Evolutionary conservation across 208 protist species (phyloP), one percentile per base, ranked within the genome.

Genomic region (Acanthamoeba lugdunensis): DNA sequence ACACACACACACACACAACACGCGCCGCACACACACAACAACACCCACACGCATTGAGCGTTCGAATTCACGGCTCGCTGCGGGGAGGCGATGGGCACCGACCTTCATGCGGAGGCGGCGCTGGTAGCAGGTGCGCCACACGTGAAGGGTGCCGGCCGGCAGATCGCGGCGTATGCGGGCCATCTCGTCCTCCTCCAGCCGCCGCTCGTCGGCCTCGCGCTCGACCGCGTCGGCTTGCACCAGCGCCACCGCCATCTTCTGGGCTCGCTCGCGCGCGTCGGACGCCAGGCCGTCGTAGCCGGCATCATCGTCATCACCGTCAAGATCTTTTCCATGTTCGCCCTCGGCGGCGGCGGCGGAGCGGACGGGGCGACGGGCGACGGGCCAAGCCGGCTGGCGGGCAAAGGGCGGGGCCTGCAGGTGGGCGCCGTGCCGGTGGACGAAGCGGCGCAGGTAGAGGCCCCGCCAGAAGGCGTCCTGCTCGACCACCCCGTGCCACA

Each of bases 41-140:
- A 41, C 37, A 41, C 37, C 2, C 37, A 41, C 37, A 41, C 37
- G 37, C 37, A 41, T 41, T 41, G 37, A 41, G 37, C 2, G 37
- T 41, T 41, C 37, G 37, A 41, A 41, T 41, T 2, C 37, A 41
- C n/a, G n/a, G 37, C 37, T 41, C 37, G 37, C 37, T 41, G 37
- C 2, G n/a, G n/a, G 37, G 37, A 0, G 37, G 37, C 37, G 37
- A 41, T 41, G 37, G 37, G 50, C n/a, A 16, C 14, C 13, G 13
- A 77, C 69, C 69, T 77, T 77, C 69, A 77, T 77, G 30, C n/a
- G 69, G 69, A 77, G 69, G 69, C 69, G 69, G 37, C 69, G 69
- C 11, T n/a, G 69, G 28, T 48, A 77, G 69, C 69, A 77, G 37
- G 69, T 77, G 11, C 28, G 21, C 69, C 69, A 77, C 11, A 41